Evolutionary conservation across 129 eudicot genomes (phyloP).

Genomic region (Rutidosis leptorrhynchoides): DNA sequence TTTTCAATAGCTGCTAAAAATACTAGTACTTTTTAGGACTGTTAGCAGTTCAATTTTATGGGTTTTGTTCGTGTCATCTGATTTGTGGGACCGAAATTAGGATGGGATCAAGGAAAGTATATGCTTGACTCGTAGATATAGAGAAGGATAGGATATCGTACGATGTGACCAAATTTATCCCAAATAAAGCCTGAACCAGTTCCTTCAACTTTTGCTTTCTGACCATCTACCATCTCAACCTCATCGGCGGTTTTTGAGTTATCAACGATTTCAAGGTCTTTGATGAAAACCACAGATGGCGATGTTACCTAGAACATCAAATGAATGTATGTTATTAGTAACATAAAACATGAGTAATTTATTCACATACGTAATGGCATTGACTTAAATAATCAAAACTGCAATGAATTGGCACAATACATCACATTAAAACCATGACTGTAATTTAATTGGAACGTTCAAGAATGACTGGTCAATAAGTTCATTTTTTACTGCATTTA

Average conservation of each 20-base stretch:
- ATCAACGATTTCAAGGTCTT: conserved; percentile 59
- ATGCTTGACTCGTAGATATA: neutral
- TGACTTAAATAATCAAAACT: neutral
- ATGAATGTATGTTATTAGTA: conserved; percentile 19
- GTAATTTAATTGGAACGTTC: neutral
- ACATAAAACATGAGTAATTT: neutral
- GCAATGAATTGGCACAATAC: neutral
- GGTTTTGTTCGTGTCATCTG: neutral
- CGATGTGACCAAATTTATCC: conserved; percentile 98
- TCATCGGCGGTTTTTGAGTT: conserved; percentile 43
- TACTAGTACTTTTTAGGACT: neutral
- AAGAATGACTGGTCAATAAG: too few species aligned
- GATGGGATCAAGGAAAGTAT: neutral
- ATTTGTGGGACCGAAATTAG: neutral
- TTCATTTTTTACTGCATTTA: neutral
- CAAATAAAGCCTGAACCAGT: conserved; percentile 98
- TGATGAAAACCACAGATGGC: conserved; percentile 80
- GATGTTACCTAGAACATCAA: conserved; percentile 57
- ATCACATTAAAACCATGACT: neutral
- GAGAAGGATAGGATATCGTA: conserved; percentile 39
- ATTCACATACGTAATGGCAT: neutral
- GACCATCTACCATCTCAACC: conserved; percentile 49
- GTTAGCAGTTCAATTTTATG: neutral
- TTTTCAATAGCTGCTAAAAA: neutral
- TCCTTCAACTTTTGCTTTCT: conserved; percentile 72